phyloP scores from a whole-genome alignment of 768 basidiomycete genomes.

The Kwoniella heveanensis region DNA sequence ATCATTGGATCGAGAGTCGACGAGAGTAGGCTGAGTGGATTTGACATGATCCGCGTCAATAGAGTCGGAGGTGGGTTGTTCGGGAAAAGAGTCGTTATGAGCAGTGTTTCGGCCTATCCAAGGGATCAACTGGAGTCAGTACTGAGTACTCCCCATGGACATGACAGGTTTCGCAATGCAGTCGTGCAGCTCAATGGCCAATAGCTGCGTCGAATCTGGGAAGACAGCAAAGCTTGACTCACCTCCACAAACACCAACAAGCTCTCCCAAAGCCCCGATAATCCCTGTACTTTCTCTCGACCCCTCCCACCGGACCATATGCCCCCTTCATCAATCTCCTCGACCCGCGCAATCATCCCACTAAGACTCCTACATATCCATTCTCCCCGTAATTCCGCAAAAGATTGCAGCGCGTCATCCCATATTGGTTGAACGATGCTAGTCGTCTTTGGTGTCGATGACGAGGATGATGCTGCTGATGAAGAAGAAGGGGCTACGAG shows the following conservation, averaged over 20 bases:
- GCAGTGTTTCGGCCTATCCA: slow-evolving; percentile 47
- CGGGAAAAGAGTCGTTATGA: slow-evolving; percentile 49
- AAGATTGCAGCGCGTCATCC: slow-evolving; percentile 21
- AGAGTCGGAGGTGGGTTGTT: slow-evolving; percentile 27
- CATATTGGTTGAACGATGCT: slow-evolving; percentile 26
- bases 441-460: slow-evolving; percentile 27
- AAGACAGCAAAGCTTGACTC: slow-evolving; percentile 16
- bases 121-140: neutral
- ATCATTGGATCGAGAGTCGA: slow-evolving; percentile 34
- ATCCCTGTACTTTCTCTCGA: slow-evolving; percentile 38
- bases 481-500: slow-evolving; percentile 7
- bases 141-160: neutral
- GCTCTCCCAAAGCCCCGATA: slow-evolving; percentile 40
- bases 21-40: slow-evolving; percentile 20
- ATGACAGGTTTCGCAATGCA: neutral
- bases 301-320: slow-evolving; percentile 44
- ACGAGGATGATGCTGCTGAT: neutral
- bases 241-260: slow-evolving; percentile 49
- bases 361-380: slow-evolving; percentile 36
- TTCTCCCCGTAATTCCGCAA: slow-evolving; percentile 36
- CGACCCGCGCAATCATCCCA: slow-evolving; percentile 39
- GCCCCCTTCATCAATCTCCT: slow-evolving; percentile 46
- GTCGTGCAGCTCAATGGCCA: too few species aligned
- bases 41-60: slow-evolving; percentile 26
- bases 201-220: too few species aligned